Conservation (phyloP, 768 basidiomycete genomes). For the Leccinum ochraceum region DNA sequence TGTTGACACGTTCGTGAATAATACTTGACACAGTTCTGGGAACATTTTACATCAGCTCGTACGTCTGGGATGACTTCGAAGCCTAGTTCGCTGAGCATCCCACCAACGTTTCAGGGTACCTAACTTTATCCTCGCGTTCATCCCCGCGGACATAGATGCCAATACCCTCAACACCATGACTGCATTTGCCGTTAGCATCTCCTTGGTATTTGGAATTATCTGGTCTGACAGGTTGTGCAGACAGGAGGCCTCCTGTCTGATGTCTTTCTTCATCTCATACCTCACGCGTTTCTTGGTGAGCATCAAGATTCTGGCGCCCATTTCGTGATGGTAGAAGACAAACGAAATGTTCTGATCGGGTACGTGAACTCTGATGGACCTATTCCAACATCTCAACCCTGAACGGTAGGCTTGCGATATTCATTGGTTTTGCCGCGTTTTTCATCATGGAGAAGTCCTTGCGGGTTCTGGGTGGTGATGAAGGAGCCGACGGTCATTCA, state of each 20-base stretch:
- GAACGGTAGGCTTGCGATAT: constrained; percentile 66
- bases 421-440: constrained; percentile 85
- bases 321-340: constrained; percentile 86
- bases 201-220: constrained; percentile 13
- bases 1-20: constrained; percentile 24
- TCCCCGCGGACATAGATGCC: constrained; percentile 82
- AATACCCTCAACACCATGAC: constrained; percentile 93
- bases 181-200: constrained; percentile 74
- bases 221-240: constrained; percentile 37
- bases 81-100: constrained; percentile 21
- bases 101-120: constrained; percentile 61
- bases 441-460: constrained; percentile 94
- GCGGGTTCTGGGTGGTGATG: constrained; percentile 71
- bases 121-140: constrained; percentile 93
- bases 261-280: constrained; percentile 89
- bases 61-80: constrained; percentile 37
- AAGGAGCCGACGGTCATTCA: constrained; percentile 46
- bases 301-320: constrained; percentile 70
- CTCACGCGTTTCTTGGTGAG: constrained; percentile 91
- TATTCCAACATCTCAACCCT: constrained; percentile 13
- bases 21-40: constrained; percentile 58
- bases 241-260: constrained; percentile 92
- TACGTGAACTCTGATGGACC: constrained; percentile 35
- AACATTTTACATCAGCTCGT: constrained; percentile 98
- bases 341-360: constrained; percentile 90